phyloP scores from a whole-genome alignment of 2,329 filamentous ascomycete species.

The Xylaria sp. region DNA sequence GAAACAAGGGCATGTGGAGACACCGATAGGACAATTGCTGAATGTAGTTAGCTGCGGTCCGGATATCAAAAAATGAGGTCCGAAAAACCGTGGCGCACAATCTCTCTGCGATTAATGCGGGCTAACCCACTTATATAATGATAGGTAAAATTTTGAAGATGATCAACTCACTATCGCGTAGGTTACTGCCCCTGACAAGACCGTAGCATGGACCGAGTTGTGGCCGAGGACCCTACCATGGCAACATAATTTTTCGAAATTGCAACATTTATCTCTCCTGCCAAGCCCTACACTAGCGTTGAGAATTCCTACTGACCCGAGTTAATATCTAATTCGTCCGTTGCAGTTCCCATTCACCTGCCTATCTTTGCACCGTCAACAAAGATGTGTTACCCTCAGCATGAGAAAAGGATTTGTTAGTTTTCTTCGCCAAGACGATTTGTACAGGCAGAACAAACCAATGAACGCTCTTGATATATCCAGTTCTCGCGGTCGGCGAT shows the following conservation, averaged over 20 bases:
- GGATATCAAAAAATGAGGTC: no score
- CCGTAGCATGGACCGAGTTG: background rate
- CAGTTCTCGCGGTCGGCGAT: constrained; percentile 9
- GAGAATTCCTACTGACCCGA: background rate
- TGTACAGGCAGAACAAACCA: background rate
- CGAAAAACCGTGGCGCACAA: no score
- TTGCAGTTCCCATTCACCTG: background rate
- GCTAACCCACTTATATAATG: background rate
- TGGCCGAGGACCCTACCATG: constrained; percentile 5
- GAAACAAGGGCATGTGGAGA: no score
- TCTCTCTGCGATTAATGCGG: background rate
- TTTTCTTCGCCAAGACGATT: background rate
- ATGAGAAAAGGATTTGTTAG: background rate
- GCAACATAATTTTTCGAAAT: constrained; percentile 27
- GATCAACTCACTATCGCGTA: constrained; percentile 10
- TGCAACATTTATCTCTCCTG: constrained; percentile 18
- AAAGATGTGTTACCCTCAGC: background rate
- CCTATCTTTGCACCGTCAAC: background rate
- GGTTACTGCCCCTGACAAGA: constrained; percentile 1
- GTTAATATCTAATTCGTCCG: background rate
- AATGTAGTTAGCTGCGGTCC: no score
- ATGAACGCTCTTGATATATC: background rate
- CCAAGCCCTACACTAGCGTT: constrained; percentile 16
- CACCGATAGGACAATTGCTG: no score
- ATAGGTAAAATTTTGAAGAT: background rate